Evolutionary conservation across 352 stramenopile genomes (phyloP), one percentile per base, ranked within the genome.

Genomic region (Pythium volutum): DNA sequence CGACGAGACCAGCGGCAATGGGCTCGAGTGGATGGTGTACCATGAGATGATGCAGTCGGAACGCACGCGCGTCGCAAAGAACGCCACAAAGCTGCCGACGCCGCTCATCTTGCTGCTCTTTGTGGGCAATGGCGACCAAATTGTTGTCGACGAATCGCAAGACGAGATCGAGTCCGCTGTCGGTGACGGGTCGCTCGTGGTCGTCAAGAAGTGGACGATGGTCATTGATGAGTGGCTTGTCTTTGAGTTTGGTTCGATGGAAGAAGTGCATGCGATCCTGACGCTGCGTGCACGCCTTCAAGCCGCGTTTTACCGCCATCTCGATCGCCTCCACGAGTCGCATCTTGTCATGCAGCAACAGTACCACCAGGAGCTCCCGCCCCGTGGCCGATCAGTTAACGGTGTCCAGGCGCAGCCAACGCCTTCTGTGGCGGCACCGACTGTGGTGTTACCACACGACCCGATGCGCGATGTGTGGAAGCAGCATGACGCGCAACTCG

Each of bases 1-100:
- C 29, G 71, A 76, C 22, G 56, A 67, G 16, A 55, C 76, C 12
- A 62, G 45, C n/a, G 51, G 29, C 25, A 69, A 54, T 2, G 59
- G 61, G 22, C 70, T 81, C 27, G 75, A 93, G 50, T 93, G 81
- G 81, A 75, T 89, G 11, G 71, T 89, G 54, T 93, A 89, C 54
- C 81, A 93, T 52, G 84, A 91, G 66, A 93, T 93, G 84, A 89
- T 89, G 77, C 84, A 93, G 58, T 87, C 79, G 3, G 79, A 89
- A 45, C 77, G 72, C 50, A 79, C 66, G 15, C 81, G 84, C 10
- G 55, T 87, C 6, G 84, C 82, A 11, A 88, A 89, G 56, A 86
- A 91, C 62, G 77, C 71, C 18, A 87, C 81, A 6, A 90, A 86
- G 54, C 59, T 93, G 25, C 74, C 81, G 20, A 89, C 81, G 15